phyloP scores from a whole-genome alignment of 371 early-diverging fungal genomes.

The Mucor indicus region DNA sequence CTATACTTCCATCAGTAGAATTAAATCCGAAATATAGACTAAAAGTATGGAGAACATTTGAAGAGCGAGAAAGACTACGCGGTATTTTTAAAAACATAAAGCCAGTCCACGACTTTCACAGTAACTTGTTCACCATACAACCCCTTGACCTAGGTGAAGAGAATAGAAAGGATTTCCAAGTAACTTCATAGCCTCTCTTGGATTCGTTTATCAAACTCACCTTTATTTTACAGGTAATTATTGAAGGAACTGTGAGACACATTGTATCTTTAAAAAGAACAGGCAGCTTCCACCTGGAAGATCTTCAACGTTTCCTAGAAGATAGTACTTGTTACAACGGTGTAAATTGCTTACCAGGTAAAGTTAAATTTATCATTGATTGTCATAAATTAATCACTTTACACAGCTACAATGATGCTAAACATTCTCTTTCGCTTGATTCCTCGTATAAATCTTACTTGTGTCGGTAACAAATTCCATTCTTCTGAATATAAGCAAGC shows the following conservation, averaged over 20 bases:
- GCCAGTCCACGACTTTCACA: slow-evolving; percentile 51
- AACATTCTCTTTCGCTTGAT: slow-evolving; percentile 82
- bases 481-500: slow-evolving; percentile 61
- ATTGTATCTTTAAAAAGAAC: too few species aligned
- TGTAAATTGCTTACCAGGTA: slow-evolving; percentile 47
- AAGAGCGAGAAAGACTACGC: slow-evolving; percentile 23
- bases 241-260: slow-evolving; percentile 29
- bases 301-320: slow-evolving; percentile 54
- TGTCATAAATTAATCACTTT: background rate
- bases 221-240: background rate
- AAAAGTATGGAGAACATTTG: slow-evolving; percentile 44
- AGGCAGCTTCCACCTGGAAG: too few species aligned
- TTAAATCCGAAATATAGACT: too few species aligned
- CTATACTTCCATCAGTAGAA: too few species aligned
- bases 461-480: slow-evolving; percentile 88
- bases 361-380: too few species aligned
- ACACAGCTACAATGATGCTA: slow-evolving; percentile 70
- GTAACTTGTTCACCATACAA: slow-evolving; percentile 44
- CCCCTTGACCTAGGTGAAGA: slow-evolving; percentile 37
- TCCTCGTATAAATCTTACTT: slow-evolving; percentile 69
- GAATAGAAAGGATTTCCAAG: slow-evolving; percentile 52
- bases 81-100: slow-evolving; percentile 29
- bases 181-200: too few species aligned
- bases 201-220: too few species aligned
- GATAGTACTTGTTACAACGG: too few species aligned